Conservation (phyloP, 129 eudicot species). For the Dittrichia graveolens region DNA sequence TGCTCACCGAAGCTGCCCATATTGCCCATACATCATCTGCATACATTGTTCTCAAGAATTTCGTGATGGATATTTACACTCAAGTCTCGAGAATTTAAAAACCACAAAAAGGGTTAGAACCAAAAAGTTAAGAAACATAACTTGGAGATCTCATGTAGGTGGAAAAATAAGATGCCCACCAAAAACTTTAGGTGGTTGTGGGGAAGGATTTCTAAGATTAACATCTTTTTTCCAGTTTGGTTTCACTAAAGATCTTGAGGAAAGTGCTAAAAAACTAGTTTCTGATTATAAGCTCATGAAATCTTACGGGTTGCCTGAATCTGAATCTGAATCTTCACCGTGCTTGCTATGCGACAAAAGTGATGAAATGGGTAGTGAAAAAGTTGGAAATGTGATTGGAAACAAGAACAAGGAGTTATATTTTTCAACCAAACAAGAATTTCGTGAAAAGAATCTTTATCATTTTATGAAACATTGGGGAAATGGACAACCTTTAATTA, state of each 20-base stretch:
- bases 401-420: slow-evolving; percentile 35
- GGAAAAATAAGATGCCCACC: slow-evolving; percentile 72
- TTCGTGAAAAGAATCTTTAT: slow-evolving; percentile 44
- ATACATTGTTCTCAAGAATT: slow-evolving; percentile 66
- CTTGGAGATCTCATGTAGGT: slow-evolving; percentile 47
- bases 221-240: slow-evolving; percentile 44
- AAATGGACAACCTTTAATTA: slow-evolving; percentile 66
- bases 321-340: slow-evolving; percentile 27
- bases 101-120: slow-evolving; percentile 31
- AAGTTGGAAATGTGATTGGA: slow-evolving; percentile 12
- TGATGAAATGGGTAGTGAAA: slow-evolving; percentile 32
- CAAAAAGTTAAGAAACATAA: slow-evolving; percentile 35
- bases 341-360: slow-evolving; percentile 49
- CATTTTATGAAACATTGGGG: slow-evolving; percentile 86
- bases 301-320: slow-evolving; percentile 24
- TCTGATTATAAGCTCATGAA: slow-evolving; percentile 33
- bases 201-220: slow-evolving; percentile 44
- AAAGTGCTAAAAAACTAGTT: slow-evolving; percentile 45
- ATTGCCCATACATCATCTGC: slow-evolving; percentile 73
- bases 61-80: slow-evolving; percentile 39
- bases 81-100: slow-evolving; percentile 24
- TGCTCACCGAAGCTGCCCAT: slow-evolving; percentile 73
- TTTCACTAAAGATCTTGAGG: slow-evolving; percentile 65
- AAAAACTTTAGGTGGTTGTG: slow-evolving; percentile 67
- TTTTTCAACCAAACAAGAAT: slow-evolving; percentile 46